A percentile compares a stretch with the other conserved stretches of the same genome.
Conservation (phyloP, 768 basidiomycete genomes). For the Pisolithus sp. region DNA sequence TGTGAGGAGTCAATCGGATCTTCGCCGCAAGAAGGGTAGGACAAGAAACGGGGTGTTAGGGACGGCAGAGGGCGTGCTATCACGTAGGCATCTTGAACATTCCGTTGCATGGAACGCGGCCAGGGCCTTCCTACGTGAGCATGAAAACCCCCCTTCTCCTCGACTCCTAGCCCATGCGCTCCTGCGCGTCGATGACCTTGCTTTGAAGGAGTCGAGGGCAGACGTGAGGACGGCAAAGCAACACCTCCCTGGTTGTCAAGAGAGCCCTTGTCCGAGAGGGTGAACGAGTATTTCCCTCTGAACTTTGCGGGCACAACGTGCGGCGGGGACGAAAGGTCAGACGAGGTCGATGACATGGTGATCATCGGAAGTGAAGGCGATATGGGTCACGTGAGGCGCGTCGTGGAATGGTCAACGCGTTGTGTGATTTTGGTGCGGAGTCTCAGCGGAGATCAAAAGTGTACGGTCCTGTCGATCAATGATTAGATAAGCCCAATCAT, state of each 20-base stretch:
- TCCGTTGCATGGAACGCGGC: constrained; percentile 1
- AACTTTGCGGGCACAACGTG: constrained; percentile 13
- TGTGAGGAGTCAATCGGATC: background rate
- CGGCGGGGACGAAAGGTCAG: constrained; percentile 6
- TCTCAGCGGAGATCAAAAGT: constrained; percentile 17
- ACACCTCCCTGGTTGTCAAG: no score
- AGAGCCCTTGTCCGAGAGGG: background rate
- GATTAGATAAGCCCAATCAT: background rate
- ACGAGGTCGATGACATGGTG: constrained; percentile 19
- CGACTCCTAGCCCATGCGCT: background rate
- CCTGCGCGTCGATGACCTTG: no score
- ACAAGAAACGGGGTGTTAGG: constrained; percentile 11
- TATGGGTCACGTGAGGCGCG: constrained; percentile 27
- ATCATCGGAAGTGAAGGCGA: constrained; percentile 17
- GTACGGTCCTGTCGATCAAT: background rate
- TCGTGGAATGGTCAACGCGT: constrained; percentile 23
- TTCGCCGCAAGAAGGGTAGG: constrained; percentile 2
- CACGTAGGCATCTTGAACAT: background rate
- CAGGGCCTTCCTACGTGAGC: background rate
- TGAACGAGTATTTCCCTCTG: constrained; percentile 18
- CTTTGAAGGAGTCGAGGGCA: no score
- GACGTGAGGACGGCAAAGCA: background rate
- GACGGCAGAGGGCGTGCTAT: constrained; percentile 13
- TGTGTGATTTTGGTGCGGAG: constrained; percentile 17
- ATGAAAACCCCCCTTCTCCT: background rate